phyloP scores from a whole-genome alignment of 2,329 filamentous ascomycete species.

The Hysterium pulicare region DNA sequence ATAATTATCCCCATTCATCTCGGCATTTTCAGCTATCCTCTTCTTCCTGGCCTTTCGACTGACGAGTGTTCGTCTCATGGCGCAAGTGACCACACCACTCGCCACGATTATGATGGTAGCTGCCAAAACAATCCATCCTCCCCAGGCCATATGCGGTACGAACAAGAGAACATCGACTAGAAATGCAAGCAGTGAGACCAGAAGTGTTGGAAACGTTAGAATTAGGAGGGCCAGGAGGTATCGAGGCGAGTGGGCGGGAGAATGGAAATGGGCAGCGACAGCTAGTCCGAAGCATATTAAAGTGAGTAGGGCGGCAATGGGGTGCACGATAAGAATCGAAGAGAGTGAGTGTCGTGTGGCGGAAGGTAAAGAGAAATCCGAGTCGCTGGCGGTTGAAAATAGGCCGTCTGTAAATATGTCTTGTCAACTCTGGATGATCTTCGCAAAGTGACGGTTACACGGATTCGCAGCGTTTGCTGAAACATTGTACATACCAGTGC shows the following conservation, averaged over 20 bases:
- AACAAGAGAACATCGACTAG: conserved; percentile 92
- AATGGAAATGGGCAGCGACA: conserved; percentile 77
- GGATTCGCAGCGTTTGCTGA: background rate
- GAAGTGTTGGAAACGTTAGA: conserved; percentile 77
- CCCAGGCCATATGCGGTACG: conserved; percentile 90
- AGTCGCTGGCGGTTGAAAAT: conserved; percentile 43
- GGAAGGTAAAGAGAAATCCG: conserved; percentile 63
- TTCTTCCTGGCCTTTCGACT: conserved; percentile 90
- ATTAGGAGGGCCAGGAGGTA: conserved; percentile 85
- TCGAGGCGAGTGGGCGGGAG: conserved; percentile 81
- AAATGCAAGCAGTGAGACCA: conserved; percentile 82
- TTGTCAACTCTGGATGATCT: conserved; percentile 1
- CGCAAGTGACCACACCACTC: conserved; percentile 82
- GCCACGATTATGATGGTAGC: conserved; percentile 82
- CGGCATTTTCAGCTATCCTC: conserved; percentile 87
- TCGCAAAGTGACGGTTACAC: conserved; percentile 1
- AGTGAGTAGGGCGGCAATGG: conserved; percentile 80
- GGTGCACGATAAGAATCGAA: conserved; percentile 86
- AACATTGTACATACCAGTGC: conserved; percentile 71
- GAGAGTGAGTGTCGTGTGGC: conserved; percentile 68
- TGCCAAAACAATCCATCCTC: conserved; percentile 86
- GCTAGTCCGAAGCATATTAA: conserved; percentile 81
- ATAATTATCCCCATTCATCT: conserved; percentile 94
- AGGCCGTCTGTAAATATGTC: conserved; percentile 43
- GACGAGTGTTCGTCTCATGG: conserved; percentile 89